Conservation (phyloP, 208 protist genomes). For the Polymyxa betae region DNA sequence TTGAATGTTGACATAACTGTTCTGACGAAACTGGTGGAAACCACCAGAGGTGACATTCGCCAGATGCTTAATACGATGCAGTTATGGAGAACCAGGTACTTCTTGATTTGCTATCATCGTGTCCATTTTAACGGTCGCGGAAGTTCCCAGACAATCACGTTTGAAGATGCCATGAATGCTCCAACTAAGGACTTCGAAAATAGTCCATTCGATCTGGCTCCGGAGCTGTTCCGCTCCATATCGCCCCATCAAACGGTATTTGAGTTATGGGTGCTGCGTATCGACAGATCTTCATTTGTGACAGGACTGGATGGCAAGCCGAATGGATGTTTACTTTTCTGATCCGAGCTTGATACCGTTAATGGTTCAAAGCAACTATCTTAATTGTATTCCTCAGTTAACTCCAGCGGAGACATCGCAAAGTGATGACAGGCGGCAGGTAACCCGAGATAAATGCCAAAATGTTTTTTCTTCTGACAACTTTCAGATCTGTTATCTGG, state of each 20-base stretch:
- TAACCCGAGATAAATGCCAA: background rate
- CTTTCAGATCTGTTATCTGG: conserved; percentile 46
- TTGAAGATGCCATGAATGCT: conserved; percentile 49
- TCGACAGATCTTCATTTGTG: background rate
- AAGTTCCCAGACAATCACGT: too few species aligned
- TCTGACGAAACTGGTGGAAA: conserved; percentile 84
- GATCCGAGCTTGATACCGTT: conserved; percentile 69
- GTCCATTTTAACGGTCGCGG: too few species aligned
- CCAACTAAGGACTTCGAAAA: conserved; percentile 83
- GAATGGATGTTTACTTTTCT: conserved; percentile 66
- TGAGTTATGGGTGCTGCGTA: background rate
- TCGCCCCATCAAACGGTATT: conserved; percentile 68
- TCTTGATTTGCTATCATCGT: too few species aligned
- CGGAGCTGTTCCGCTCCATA: conserved; percentile 78
- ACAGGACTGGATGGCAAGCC: background rate
- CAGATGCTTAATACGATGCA: conserved; percentile 93
- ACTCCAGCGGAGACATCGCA: background rate
- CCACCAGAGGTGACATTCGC: conserved; percentile 89
- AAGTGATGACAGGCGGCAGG: background rate
- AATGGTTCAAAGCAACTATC: conserved; percentile 67
- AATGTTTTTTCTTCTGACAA: background rate
- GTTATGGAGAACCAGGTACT: conserved; percentile 77
- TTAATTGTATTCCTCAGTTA: conserved; percentile 55
- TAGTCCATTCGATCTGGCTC: conserved; percentile 84
- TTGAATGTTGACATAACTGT: conserved; percentile 79